Percentiles rank a stretch among this genome's conserved stretches.
Conservation (phyloP, 768 basidiomycete genomes). For the Hortiboletus flavorubellus region DNA sequence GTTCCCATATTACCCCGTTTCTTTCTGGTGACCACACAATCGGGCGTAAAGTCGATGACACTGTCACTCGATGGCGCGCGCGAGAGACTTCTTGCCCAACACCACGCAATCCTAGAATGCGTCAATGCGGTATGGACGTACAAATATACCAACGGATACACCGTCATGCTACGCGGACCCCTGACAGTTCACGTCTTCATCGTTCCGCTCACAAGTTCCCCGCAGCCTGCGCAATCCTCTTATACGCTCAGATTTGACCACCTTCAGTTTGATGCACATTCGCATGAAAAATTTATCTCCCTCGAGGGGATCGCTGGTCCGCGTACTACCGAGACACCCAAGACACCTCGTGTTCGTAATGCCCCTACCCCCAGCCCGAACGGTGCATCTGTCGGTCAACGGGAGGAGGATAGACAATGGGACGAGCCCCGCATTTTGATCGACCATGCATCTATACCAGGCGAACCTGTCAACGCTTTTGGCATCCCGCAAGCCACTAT, state of each 20-base stretch:
- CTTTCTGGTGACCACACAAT: slow-evolving; percentile 80
- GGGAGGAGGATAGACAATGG: slow-evolving; percentile 58
- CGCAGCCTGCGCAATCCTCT: slow-evolving; percentile 18
- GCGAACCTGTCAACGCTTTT: slow-evolving; percentile 84
- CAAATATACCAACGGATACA: slow-evolving; percentile 76
- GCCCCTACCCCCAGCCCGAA: slow-evolving; percentile 35
- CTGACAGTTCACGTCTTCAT: slow-evolving; percentile 59
- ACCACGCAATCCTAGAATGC: slow-evolving; percentile 61
- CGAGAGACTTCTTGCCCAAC: slow-evolving; percentile 55
- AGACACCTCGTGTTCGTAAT: slow-evolving; percentile 34
- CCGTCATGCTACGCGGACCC: slow-evolving; percentile 71
- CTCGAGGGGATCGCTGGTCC: slow-evolving; percentile 57
- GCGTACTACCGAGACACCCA: slow-evolving; percentile 43
- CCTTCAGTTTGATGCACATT: slow-evolving; percentile 69
- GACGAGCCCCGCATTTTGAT: slow-evolving; percentile 64
- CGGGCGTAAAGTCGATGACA: slow-evolving; percentile 81
- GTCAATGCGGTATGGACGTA: slow-evolving; percentile 77
- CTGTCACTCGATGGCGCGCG: slow-evolving; percentile 75
- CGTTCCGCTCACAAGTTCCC: slow-evolving; percentile 23
- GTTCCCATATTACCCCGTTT: slow-evolving; percentile 79
- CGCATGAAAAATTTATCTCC: slow-evolving; percentile 72
- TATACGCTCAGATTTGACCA: slow-evolving; percentile 63
- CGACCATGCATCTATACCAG: slow-evolving; percentile 64
- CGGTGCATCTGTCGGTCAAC: slow-evolving; percentile 22
- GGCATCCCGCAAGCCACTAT: slow-evolving; percentile 88